Percentiles rank a stretch among this genome's conserved stretches.
Conservation (phyloP, 305 asterid genomes). For the Fraxinus dipetala region DNA sequence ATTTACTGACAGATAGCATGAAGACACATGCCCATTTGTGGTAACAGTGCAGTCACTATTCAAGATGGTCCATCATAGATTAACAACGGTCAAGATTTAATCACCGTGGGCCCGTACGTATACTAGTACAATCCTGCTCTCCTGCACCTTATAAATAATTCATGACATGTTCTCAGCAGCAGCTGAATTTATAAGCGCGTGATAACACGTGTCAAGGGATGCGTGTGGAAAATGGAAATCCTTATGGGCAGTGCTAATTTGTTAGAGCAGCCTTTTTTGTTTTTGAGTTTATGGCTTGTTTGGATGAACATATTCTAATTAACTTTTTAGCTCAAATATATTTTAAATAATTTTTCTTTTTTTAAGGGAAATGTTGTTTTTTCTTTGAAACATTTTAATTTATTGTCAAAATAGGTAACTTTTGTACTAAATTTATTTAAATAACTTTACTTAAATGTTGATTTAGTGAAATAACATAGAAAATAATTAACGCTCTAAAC, state of each 20-base stretch:
- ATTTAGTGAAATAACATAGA: neutral
- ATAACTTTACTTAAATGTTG: neutral
- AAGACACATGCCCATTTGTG: slow-evolving; percentile 12
- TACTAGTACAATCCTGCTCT: slow-evolving; percentile 8
- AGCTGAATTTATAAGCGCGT: slow-evolving; percentile 12
- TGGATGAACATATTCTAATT: neutral
- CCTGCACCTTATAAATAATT: slow-evolving; percentile 21
- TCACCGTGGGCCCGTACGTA: slow-evolving; percentile 23
- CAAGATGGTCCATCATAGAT: slow-evolving; percentile 22
- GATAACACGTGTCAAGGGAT: neutral
- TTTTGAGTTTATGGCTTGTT: neutral
- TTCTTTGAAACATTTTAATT: neutral
- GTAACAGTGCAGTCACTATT: slow-evolving; percentile 25
- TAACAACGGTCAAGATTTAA: slow-evolving; percentile 31
- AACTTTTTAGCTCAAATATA: neutral
- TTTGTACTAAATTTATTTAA: no score
- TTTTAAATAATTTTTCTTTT: neutral
- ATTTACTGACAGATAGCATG: slow-evolving; percentile 23
- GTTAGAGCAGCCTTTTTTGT: neutral
- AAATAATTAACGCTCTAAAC: neutral
- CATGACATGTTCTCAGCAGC: neutral
- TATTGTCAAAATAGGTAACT: neutral
- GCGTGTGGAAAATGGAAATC: neutral
- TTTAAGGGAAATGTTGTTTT: neutral
- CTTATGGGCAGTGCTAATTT: neutral